These are phyloP conservation scores for Yarrowia sp. DNA, from an alignment of 805 yeast genomes.

Conservation along the genomic window DNA sequence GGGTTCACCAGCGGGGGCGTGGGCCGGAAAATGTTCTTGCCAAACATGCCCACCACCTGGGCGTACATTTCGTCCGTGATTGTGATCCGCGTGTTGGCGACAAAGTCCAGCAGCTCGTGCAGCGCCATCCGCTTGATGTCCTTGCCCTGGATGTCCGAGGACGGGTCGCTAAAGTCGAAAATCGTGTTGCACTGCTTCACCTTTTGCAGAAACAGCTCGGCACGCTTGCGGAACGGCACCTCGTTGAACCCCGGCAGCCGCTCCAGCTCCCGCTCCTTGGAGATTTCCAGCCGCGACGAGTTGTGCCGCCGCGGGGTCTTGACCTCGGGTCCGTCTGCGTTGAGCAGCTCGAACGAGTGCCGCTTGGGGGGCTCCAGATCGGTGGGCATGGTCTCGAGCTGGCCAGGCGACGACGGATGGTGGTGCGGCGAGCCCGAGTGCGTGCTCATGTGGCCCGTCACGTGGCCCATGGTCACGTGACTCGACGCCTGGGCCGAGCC, in stretches of 20 bases:
- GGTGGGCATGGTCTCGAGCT: constrained; percentile 51
- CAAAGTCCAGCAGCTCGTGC: constrained; percentile 87
- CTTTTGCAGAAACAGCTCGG: constrained; percentile 81
- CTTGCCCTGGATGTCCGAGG: constrained; percentile 89
- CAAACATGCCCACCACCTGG: constrained; percentile 89
- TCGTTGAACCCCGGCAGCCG: constrained; percentile 88
- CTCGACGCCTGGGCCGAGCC: constrained; percentile 35
- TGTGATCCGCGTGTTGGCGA: constrained; percentile 79
- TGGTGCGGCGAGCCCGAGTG: constrained; percentile 41
- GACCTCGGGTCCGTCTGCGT: constrained; percentile 77
- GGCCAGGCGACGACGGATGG: constrained; percentile 48
- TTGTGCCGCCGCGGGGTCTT: constrained; percentile 89
- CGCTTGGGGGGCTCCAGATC: constrained; percentile 54
- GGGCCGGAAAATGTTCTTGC: constrained; percentile 87
- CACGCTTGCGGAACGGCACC: constrained; percentile 80
- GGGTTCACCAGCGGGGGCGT: constrained; percentile 99
- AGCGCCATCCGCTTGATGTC: constrained; percentile 87
- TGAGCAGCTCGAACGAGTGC: constrained; percentile 64
- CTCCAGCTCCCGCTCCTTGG: constrained; percentile 66
- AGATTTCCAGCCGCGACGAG: constrained; percentile 88
- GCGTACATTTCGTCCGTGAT: constrained; percentile 91
- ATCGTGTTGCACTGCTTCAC: constrained; percentile 93
- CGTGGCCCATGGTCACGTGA: constrained; percentile 38
- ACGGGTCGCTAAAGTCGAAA: constrained; percentile 93
- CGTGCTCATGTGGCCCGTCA: constrained; percentile 40